Percentiles rank a stretch among this genome's conserved stretches.
Conservation (phyloP, 1,284 basidiomycete genomes). For the Cutaneotrichosporon sp. region DNA sequence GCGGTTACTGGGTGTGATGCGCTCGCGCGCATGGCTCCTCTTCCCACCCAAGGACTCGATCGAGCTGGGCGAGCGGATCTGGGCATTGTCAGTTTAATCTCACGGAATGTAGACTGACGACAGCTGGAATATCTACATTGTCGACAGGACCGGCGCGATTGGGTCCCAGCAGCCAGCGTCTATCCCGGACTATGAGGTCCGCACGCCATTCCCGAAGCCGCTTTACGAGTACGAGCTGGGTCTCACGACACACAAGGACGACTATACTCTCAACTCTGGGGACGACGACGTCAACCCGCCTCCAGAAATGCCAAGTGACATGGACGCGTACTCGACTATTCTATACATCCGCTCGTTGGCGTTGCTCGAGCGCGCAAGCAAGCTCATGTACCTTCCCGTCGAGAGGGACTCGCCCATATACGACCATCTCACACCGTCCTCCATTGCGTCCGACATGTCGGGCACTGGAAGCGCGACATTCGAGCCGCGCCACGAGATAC, state of each 20-base stretch:
- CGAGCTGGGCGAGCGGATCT: constrained; percentile 47
- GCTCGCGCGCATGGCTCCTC: constrained; percentile 34
- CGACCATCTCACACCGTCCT: constrained; percentile 7
- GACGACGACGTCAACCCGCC: constrained; percentile 21
- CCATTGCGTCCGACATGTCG: not conserved
- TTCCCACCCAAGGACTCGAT: constrained; percentile 38
- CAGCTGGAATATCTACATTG: constrained; percentile 42
- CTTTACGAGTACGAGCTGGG: constrained; percentile 46
- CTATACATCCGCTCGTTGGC: constrained; percentile 35
- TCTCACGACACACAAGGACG: constrained; percentile 34
- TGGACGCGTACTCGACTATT: constrained; percentile 29
- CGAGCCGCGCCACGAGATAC: not conserved
- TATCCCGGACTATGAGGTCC: constrained; percentile 37
- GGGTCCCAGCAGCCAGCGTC: constrained; percentile 37
- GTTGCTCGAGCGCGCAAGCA: constrained; percentile 39
- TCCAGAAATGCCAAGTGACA: constrained; percentile 23
- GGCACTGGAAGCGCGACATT: not conserved
- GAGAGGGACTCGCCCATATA: constrained; percentile 24
- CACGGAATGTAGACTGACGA: not conserved
- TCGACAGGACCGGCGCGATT: constrained; percentile 37
- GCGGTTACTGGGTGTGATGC: constrained; percentile 31
- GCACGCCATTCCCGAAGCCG: constrained; percentile 43
- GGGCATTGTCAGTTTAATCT: constrained; percentile 39
- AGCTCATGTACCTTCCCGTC: constrained; percentile 43
- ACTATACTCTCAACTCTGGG: constrained; percentile 29